Evolutionary conservation across 2,329 filamentous ascomycete genomes (phyloP), one percentile per base, ranked within the genome.

Genomic region (Emergomyces pasteurianus): DNA sequence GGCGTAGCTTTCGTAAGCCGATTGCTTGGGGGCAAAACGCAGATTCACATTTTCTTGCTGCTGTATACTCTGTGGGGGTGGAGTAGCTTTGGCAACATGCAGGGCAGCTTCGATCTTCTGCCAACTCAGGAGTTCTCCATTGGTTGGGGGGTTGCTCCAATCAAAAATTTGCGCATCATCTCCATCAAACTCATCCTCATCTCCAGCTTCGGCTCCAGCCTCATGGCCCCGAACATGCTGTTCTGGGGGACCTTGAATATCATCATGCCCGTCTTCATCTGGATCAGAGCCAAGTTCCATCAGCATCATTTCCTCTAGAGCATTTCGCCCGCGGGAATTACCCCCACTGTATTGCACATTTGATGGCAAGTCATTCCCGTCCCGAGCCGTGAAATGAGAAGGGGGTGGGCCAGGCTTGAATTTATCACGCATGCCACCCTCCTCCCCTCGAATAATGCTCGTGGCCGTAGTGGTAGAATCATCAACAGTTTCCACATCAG

Each of bases 401-500:
- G n/a, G 16, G 53, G 26, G 60, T 61, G 46, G 65, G 62, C 52
- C 59, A 16, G 12, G 21, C 61, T 60, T 60, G 63, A 58, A 60
- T 31, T 31, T 31, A 64, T 36, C 62, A 62, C 31, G 59, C 59
- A 10, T 60, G 63, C 58, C 67, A 56, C 62, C 62, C 57, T 73
- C 71, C 47, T 74, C 72, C 59, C 64, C 66, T 36, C 68, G 71
- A 59, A 74, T 63, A 60, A 78, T 62, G 67, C 77, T 76, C 26
- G 54, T 9, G 26, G 71, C 73, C 23, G 70, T 71, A 65, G 75
- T 71, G 7, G 75, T 77, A 3, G 75, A 76, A 63, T 77, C 75
- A 67, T 77, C 75, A 10, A 76, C 66, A 12, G 71, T 74, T 61
- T 77, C 75, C 9, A 76, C 73, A 63, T 77, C 75, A 5, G 75